Evolutionary conservation across 2,329 filamentous ascomycete species (phyloP).

Genomic region (Microcyclosporella mali): DNA sequence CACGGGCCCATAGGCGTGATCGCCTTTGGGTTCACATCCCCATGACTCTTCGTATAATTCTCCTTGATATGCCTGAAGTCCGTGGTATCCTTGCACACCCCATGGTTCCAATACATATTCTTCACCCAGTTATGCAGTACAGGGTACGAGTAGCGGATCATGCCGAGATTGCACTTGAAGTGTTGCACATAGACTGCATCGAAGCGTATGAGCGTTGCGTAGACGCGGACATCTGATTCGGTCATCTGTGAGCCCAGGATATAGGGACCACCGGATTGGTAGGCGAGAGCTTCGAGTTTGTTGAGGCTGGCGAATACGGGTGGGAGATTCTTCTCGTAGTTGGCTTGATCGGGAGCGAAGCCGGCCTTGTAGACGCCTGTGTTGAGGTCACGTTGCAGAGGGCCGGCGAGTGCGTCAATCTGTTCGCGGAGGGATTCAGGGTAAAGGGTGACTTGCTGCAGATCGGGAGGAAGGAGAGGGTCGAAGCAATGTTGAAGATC

Average conservation of each 20-base stretch:
- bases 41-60: slow-evolving; percentile 58
- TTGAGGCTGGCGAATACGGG: slow-evolving; percentile 56
- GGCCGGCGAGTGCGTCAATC: slow-evolving; percentile 50
- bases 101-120: slow-evolving; percentile 51
- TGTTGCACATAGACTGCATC: slow-evolving; percentile 59
- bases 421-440: slow-evolving; percentile 41
- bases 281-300: slow-evolving; percentile 48
- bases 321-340: slow-evolving; percentile 50
- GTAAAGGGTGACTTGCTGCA: slow-evolving; percentile 47
- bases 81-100: slow-evolving; percentile 54
- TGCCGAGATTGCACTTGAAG: slow-evolving; percentile 61
- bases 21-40: slow-evolving; percentile 53
- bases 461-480: slow-evolving; percentile 39
- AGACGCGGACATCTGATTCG: slow-evolving; percentile 54
- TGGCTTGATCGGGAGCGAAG: slow-evolving; percentile 51
- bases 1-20: slow-evolving; percentile 60
- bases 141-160: slow-evolving; percentile 53
- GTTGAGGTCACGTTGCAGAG: slow-evolving; percentile 54
- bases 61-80: slow-evolving; percentile 65
- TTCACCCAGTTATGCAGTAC: slow-evolving; percentile 56
- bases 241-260: slow-evolving; percentile 52
- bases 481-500: slow-evolving; percentile 55
- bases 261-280: slow-evolving; percentile 47
- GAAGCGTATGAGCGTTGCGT: slow-evolving; percentile 54
- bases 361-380: slow-evolving; percentile 55